Evolutionary conservation across 768 basidiomycete genomes (phyloP).

Genomic region (Rhodotorula taiwanensis): DNA sequence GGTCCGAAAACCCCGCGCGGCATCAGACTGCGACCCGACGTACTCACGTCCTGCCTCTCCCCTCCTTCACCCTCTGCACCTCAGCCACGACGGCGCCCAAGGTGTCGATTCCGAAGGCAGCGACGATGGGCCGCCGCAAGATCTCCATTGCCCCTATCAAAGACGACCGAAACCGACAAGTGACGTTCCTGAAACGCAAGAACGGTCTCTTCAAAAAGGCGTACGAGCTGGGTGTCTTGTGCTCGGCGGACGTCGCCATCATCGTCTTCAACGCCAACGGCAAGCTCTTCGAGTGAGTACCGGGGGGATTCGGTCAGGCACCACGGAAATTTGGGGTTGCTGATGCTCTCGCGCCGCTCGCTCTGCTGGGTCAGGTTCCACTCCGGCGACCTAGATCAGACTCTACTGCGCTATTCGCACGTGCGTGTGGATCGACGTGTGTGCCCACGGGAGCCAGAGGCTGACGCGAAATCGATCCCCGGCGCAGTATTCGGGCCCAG

Average conservation of each 20-base stretch:
- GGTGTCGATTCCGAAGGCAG: too few species aligned
- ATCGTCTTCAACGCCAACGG: conserved; percentile 39
- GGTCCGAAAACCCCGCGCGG: too few species aligned
- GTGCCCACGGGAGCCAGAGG: too few species aligned
- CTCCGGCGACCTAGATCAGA: conserved; percentile 31
- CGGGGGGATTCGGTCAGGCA: neutral
- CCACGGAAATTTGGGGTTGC: accelerated
- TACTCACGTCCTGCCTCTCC: neutral
- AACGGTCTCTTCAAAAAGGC: conserved; percentile 41
- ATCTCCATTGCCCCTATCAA: conserved; percentile 40
- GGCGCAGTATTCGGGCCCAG: conserved; percentile 25
- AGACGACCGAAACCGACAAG: conserved; percentile 40
- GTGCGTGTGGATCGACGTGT: neutral
- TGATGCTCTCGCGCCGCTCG: too few species aligned
- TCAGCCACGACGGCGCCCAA: too few species aligned
- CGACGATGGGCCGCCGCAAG: conserved; percentile 40
- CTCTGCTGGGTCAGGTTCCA: conserved; percentile 5
- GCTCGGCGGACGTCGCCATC: conserved; percentile 40
- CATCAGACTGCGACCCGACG: too few species aligned
- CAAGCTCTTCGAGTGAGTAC: conserved; percentile 37
- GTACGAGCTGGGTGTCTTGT: conserved; percentile 40
- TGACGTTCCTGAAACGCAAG: conserved; percentile 42
- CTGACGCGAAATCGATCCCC: too few species aligned
- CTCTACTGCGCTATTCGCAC: conserved; percentile 31
- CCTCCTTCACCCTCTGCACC: neutral